These are phyloP conservation scores for Aspergillus sp. DNA, from an alignment of 2,329 filamentous ascomycete genomes.

Conservation along the genomic window DNA sequence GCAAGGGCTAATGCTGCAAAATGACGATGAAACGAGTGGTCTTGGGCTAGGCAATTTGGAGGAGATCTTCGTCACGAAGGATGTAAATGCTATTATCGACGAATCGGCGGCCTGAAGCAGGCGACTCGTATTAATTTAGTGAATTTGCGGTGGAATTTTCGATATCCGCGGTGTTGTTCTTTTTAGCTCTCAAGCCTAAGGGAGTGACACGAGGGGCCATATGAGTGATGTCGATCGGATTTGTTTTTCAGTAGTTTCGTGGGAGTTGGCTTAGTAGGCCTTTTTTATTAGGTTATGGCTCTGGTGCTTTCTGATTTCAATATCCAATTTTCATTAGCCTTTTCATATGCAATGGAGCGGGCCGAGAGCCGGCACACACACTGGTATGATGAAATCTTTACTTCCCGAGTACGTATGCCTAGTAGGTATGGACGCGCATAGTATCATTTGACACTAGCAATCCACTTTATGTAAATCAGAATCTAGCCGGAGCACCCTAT, in stretches of 20 bases:
- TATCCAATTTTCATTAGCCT: background rate
- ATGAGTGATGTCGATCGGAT: constrained; percentile 16
- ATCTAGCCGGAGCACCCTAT: no score
- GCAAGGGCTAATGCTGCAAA: constrained; percentile 78
- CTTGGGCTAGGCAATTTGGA: constrained; percentile 36
- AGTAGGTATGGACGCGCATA: background rate
- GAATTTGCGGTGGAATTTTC: constrained; percentile 10
- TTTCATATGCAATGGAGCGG: background rate
- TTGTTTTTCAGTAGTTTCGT: constrained; percentile 19
- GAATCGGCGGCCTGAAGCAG: constrained; percentile 30
- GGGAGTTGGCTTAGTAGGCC: background rate
- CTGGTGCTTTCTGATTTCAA: background rate
- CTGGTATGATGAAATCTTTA: no score
- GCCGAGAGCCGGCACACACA: background rate
- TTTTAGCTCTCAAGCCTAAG: background rate
- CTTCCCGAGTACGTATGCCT: no score
- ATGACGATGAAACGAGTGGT: constrained; percentile 46
- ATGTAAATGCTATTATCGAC: constrained; percentile 40
- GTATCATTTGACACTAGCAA: background rate
- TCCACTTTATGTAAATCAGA: background rate
- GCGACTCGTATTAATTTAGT: background rate
- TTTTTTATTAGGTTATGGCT: constrained; percentile 6
- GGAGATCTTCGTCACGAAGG: constrained; percentile 46
- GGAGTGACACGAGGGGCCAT: constrained; percentile 1
- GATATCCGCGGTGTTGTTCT: background rate